Evolutionary conservation across 2,329 filamentous ascomycete species (phyloP), one percentile per base, ranked within the genome.

Genomic region (Raffaelea ambrosiae): DNA sequence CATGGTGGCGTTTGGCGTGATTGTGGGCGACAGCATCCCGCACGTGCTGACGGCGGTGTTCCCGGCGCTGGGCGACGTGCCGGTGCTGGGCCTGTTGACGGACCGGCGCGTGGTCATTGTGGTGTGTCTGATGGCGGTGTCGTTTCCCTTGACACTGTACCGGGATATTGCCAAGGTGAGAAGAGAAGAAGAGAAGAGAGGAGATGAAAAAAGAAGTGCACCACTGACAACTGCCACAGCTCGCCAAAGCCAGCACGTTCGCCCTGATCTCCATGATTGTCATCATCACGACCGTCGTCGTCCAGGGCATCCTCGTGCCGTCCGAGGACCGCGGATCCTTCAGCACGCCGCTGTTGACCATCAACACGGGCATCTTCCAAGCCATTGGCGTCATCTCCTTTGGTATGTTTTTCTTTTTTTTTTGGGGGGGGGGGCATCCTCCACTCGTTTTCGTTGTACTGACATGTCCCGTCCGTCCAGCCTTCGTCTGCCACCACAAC

Each of bases 371-470:
- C 43, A 83, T 98, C 50, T 94, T 97, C 60, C 90, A 97, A 65
- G 91, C 93, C 20, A 89, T 98, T 58, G 93, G 93, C 29, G 91
- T 98, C 18, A 98, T 98, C 57, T 97, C 93, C 4, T 98, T 98
- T 64, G 90, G 87, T 93, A 73, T 42, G 77, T 58, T 22, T 19
- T 36, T 19, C 18, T 38, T 46, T 21, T 16, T 29, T 23, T 14
- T 40, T 22, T 40, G 4, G n/a, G n/a, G n/a, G n/a, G n/a, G n/a
- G n/a, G n/a, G n/a, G n/a, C 22, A 26, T 29, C 9, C 22, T 19
- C 36, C 23, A 13, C 20, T 13, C 3, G 16, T 39, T 7, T 7
- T 13, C 44, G 16, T 31, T 20, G 8, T 40, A 38, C 47, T 50
- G 5, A 39, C 18, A 5, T 29, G 26, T 13, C 9, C 4, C n/a